Evolutionary conservation across 768 basidiomycete genomes (phyloP).

Genomic region (Pilatotrama ljubarskyi): DNA sequence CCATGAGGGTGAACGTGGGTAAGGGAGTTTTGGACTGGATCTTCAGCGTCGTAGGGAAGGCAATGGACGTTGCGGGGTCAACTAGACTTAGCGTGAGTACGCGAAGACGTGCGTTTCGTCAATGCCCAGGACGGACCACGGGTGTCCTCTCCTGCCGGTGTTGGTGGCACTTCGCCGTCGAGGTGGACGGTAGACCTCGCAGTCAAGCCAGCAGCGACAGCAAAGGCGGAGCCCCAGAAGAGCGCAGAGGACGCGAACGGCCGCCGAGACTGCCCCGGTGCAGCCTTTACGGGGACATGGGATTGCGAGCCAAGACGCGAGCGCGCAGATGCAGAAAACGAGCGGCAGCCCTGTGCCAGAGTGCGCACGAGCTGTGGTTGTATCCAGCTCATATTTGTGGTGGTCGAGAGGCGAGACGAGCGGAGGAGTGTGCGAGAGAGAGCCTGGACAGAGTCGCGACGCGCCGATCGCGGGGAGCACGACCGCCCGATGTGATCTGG

Average conservation of each 20-base stretch:
- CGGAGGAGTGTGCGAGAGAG: not conserved
- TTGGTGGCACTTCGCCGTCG: constrained; percentile 38
- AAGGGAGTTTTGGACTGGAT: constrained; percentile 64
- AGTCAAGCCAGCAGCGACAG: constrained; percentile 36
- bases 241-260: constrained; percentile 5
- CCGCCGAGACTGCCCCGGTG: not conserved
- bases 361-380: constrained; percentile 6
- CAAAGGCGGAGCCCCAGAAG: constrained; percentile 27
- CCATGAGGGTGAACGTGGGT: constrained; percentile 70
- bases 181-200: constrained; percentile 39
- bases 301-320: constrained; percentile 1
- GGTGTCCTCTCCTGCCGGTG: constrained; percentile 23
- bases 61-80: constrained; percentile 73
- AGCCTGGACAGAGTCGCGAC: constrained; percentile 14
- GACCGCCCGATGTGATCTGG: not conserved
- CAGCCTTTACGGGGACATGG: constrained; percentile 1
- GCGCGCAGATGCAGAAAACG: constrained; percentile 11
- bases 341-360: constrained; percentile 8
- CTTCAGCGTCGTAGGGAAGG: constrained; percentile 65
- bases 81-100: constrained; percentile 37
- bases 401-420: not conserved
- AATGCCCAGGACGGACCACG: constrained; percentile 18
- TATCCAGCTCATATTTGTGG: constrained; percentile 15
- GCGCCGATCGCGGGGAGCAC: constrained; percentile 2
- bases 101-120: not conserved